These are phyloP conservation scores for Erigeron canadensis DNA, from an alignment of 129 eudicot genomes.

Conservation along the genomic window DNA sequence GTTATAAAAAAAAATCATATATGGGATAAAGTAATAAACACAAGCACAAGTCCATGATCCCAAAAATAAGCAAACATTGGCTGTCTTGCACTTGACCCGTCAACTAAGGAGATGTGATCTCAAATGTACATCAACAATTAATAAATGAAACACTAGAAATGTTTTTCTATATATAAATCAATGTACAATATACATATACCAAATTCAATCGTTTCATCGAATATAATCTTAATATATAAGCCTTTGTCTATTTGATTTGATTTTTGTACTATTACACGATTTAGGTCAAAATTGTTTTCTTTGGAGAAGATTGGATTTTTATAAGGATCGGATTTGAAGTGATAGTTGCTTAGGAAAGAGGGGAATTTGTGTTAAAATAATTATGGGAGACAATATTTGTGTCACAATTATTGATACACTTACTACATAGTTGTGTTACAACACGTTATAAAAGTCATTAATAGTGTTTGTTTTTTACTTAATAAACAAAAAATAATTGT, in stretches of 20 bases:
- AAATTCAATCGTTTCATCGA: neutral
- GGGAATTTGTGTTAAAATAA: no score
- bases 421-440: no score
- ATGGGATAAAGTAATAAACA: constrained; percentile 5
- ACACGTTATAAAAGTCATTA: no score
- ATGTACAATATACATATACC: neutral
- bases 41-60: constrained; percentile 29
- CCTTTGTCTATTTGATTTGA: neutral
- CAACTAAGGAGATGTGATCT: constrained; percentile 42
- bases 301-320: no score
- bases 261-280: no score
- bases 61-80: constrained; percentile 31
- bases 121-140: constrained; percentile 25
- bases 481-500: no score
- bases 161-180: neutral
- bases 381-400: no score
- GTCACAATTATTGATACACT: no score
- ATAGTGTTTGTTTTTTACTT: no score
- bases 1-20: neutral
- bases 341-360: no score
- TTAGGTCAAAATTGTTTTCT: no score
- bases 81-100: constrained; percentile 43
- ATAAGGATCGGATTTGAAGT: no score
- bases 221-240: neutral
- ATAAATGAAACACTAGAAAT: neutral